These are phyloP conservation scores for Epichloe brachyelytri DNA, from an alignment of 2,329 filamentous ascomycete genomes.

Conservation along the genomic window DNA sequence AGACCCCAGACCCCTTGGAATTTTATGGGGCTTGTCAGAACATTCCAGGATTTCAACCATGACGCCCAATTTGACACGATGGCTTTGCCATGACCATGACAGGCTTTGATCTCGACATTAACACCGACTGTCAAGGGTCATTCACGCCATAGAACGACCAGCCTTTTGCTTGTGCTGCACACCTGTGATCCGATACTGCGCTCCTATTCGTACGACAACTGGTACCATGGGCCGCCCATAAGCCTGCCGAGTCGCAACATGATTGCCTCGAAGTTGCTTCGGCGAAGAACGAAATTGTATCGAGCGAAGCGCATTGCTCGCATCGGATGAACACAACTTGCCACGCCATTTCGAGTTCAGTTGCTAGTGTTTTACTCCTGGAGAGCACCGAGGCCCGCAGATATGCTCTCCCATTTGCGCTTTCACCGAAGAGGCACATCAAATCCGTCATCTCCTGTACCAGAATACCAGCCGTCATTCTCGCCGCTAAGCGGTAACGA, in stretches of 20 bases:
- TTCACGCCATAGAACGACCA: neutral
- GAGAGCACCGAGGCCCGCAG: neutral
- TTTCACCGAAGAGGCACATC: slow-evolving; percentile 46
- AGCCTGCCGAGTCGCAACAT: slow-evolving; percentile 1
- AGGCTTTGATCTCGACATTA: neutral
- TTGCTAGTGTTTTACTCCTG: neutral
- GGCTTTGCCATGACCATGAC: too few species aligned
- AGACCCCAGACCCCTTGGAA: too few species aligned
- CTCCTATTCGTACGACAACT: neutral
- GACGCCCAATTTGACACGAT: neutral
- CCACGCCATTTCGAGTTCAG: neutral
- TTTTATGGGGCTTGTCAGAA: slow-evolving; percentile 1
- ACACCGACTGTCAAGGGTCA: neutral
- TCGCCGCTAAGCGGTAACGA: slow-evolving; percentile 25
- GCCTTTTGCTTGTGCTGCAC: neutral
- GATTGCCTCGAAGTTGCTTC: neutral
- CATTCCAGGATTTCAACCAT: neutral
- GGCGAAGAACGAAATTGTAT: neutral
- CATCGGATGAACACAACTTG: neutral
- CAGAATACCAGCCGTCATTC: slow-evolving; percentile 31
- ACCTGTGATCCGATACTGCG: neutral
- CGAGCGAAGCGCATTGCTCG: neutral
- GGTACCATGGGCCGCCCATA: neutral
- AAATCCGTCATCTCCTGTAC: slow-evolving; percentile 39
- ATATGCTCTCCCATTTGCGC: slow-evolving; percentile 41